Percentiles rank a stretch among this genome's conserved stretches.
phyloP scores from a whole-genome alignment of 2,329 filamentous ascomycete genomes.

The Aspergillus bombycis region DNA sequence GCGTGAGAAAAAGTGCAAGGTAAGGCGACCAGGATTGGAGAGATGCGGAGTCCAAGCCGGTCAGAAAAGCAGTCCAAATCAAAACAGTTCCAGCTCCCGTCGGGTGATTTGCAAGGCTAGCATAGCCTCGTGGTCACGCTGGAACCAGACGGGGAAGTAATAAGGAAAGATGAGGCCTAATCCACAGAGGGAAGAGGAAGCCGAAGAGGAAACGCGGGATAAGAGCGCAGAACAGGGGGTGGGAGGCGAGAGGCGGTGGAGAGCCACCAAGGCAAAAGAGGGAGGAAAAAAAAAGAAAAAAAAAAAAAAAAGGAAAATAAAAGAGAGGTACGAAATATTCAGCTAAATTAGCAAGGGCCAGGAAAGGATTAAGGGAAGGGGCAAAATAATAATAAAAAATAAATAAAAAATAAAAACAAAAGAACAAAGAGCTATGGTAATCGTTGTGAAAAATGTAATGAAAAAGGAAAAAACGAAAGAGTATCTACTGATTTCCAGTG shows the following conservation, averaged over 20 bases:
- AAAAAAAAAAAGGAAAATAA: conserved; percentile 18
- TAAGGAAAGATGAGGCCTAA: conserved; percentile 16
- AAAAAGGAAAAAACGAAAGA: conserved; percentile 25
- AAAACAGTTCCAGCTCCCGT: conserved; percentile 29
- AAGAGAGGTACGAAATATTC: conserved; percentile 21
- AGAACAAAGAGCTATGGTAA: conserved; percentile 6
- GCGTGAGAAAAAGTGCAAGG: conserved; percentile 13
- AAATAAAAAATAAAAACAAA: conserved; percentile 15
- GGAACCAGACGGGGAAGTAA: conserved; percentile 20
- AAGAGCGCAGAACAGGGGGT: conserved; percentile 15
- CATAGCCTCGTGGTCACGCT: conserved; percentile 36
- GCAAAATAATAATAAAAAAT: conserved; percentile 17
- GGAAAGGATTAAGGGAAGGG: conserved; percentile 20
- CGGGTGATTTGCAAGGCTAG: conserved; percentile 38
- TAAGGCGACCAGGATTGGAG: conserved; percentile 27
- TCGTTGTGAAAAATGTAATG: conserved; percentile 10
- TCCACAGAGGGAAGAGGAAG: conserved; percentile 18
- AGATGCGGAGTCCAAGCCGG: conserved; percentile 29
- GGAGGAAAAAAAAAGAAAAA: conserved; percentile 17
- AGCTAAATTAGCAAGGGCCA: conserved; percentile 22
- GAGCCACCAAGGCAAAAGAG: conserved; percentile 7
- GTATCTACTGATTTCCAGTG: conserved; percentile 22
- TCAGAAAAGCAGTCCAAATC: conserved; percentile 28
- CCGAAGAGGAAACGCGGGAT: conserved; percentile 19
- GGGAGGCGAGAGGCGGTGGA: conserved; percentile 18